Percentiles rank a stretch among this genome's conserved stretches.
Evolutionary conservation across 2,329 filamentous ascomycete genomes (phyloP).

Genomic region (Venturia asperata): DNA sequence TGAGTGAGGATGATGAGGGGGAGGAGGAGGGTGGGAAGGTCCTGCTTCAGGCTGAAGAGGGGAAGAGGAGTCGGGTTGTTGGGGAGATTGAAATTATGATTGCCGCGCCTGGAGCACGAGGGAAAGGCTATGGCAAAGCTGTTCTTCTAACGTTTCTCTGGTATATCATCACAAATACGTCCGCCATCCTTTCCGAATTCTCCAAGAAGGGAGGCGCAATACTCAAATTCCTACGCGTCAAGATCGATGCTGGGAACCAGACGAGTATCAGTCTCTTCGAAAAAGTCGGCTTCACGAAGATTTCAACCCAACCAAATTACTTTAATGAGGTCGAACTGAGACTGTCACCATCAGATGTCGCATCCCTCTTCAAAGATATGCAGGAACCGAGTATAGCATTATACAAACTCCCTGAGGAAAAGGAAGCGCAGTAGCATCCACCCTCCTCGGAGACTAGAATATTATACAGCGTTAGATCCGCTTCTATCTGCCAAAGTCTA

Average conservation of each 20-base stretch:
- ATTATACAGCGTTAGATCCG: slow-evolving; percentile 13
- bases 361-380: not conserved
- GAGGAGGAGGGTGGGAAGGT: slow-evolving; percentile 18
- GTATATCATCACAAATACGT: slow-evolving; percentile 55
- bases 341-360: not conserved
- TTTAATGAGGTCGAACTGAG: slow-evolving; percentile 60
- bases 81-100: slow-evolving; percentile 89
- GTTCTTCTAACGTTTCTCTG: slow-evolving; percentile 61
- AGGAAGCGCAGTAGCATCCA: not conserved
- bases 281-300: slow-evolving; percentile 49
- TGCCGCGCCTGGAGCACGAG: slow-evolving; percentile 50
- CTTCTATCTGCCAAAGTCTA: slow-evolving; percentile 9
- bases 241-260: slow-evolving; percentile 52
- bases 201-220: slow-evolving; percentile 22
- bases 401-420: slow-evolving; percentile 10
- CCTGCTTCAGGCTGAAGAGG: not conserved
- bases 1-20: slow-evolving; percentile 50
- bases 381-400: slow-evolving; percentile 18
- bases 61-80: slow-evolving; percentile 31
- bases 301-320: slow-evolving; percentile 49
- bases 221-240: slow-evolving; percentile 50
- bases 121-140: slow-evolving; percentile 57
- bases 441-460: slow-evolving; percentile 3
- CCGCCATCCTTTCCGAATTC: slow-evolving; percentile 42
- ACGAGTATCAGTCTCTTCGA: slow-evolving; percentile 56